phyloP scores from a whole-genome alignment of 2,329 filamentous ascomycete genomes.

The Xenosphaeropsis pyriputrescens region DNA sequence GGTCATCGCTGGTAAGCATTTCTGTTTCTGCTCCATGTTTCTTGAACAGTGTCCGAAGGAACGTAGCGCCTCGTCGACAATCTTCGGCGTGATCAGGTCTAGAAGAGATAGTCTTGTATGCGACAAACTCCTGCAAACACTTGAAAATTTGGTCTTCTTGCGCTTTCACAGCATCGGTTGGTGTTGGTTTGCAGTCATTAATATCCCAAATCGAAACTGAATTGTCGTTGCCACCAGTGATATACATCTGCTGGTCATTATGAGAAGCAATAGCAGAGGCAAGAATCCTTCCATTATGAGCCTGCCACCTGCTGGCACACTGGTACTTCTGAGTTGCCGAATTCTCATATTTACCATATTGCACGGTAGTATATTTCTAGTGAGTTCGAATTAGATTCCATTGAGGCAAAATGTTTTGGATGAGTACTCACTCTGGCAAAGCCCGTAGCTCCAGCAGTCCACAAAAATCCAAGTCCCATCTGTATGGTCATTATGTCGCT shows the following conservation, averaged over 20 bases:
- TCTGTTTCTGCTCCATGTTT: slow-evolving; percentile 80
- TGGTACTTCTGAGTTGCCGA: slow-evolving; percentile 57
- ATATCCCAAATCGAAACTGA: slow-evolving; percentile 82
- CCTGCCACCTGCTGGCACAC: slow-evolving; percentile 62
- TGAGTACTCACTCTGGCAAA: slow-evolving; percentile 52
- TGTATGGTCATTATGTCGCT: slow-evolving; percentile 78
- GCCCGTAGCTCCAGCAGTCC: slow-evolving; percentile 84
- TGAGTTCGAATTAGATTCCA: too few species aligned
- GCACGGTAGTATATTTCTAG: slow-evolving; percentile 52
- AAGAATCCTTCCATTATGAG: slow-evolving; percentile 76
- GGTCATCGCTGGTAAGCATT: slow-evolving; percentile 69
- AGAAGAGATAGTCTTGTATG: slow-evolving; percentile 84
- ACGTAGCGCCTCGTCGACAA: slow-evolving; percentile 84
- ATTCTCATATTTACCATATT: slow-evolving; percentile 40
- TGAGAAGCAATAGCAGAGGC: slow-evolving; percentile 64
- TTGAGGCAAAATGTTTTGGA: not conserved
- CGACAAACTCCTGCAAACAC: slow-evolving; percentile 72
- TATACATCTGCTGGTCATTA: slow-evolving; percentile 65
- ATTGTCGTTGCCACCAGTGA: slow-evolving; percentile 88
- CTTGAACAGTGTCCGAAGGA: slow-evolving; percentile 80
- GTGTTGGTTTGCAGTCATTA: slow-evolving; percentile 18
- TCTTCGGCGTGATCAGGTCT: slow-evolving; percentile 77
- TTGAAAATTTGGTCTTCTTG: slow-evolving; percentile 46
- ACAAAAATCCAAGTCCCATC: slow-evolving; percentile 72
- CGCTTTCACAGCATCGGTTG: slow-evolving; percentile 8